These are phyloP conservation scores for Salix purpurea DNA, from an alignment of 345 rosid genomes.

Conservation along the genomic window DNA sequence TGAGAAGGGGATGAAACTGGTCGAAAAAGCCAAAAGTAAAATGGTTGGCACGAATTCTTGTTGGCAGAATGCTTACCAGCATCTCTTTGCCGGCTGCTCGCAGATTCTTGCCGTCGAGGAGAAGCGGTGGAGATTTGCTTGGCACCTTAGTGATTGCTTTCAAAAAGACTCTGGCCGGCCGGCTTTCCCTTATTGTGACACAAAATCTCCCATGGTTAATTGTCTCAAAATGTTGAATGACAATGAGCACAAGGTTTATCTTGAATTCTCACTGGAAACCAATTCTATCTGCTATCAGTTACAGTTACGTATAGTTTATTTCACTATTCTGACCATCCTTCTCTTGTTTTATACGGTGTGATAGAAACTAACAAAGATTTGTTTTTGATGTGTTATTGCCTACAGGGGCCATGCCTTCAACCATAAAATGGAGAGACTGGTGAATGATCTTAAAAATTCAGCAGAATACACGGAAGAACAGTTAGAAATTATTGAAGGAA, in stretches of 20 bases:
- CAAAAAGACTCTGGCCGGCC: conserved; percentile 58
- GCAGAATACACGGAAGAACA: conserved; percentile 55
- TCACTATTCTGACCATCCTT: neutral
- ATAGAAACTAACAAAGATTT: neutral
- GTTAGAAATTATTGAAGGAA: conserved; percentile 44
- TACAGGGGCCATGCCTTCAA: conserved; percentile 64
- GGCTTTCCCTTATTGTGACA: conserved; percentile 49
- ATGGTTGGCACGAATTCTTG: conserved; percentile 50
- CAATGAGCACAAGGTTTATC: conserved; percentile 52
- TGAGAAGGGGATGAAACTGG: conserved; percentile 38
- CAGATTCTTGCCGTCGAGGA: conserved; percentile 61
- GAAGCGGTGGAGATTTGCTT: conserved; percentile 70
- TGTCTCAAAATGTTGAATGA: conserved; percentile 56
- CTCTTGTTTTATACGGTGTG: neutral
- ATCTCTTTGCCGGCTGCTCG: conserved; percentile 63
- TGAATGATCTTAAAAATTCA: conserved; percentile 59
- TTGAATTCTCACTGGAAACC: conserved; percentile 65
- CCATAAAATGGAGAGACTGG: conserved; percentile 69
- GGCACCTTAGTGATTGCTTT: conserved; percentile 80
- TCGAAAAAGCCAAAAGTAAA: conserved; percentile 51
- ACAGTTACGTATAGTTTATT: conserved; percentile 39
- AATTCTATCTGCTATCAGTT: conserved; percentile 82
- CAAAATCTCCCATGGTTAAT: conserved; percentile 40
- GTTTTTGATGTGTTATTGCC: neutral
- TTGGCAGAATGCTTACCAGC: conserved; percentile 62